phyloP scores from a whole-genome alignment of 805 yeast species.

The Kurtzmaniella cleridarum region DNA sequence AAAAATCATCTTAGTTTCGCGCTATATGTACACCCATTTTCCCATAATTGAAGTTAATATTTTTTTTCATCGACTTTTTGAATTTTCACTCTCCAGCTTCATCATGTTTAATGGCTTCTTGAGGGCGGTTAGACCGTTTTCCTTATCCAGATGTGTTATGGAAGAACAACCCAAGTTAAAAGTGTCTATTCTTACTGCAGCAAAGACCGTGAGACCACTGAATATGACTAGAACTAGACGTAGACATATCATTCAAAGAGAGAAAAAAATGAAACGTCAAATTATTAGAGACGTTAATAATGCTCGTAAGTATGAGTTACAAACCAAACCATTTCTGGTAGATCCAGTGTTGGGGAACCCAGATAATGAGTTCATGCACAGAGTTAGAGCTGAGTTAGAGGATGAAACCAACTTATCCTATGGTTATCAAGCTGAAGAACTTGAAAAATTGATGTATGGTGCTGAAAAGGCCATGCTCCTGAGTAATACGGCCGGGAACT shows the following conservation, averaged over 20 bases:
- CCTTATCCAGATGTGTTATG: slow-evolving; percentile 4
- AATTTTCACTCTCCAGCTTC: background rate
- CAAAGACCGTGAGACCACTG: slow-evolving; percentile 2
- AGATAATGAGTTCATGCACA: slow-evolving; percentile 58
- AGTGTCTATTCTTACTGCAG: slow-evolving; percentile 4
- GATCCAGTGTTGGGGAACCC: slow-evolving; percentile 85
- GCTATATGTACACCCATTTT: background rate
- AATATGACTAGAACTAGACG: slow-evolving; percentile 13
- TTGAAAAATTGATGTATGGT: slow-evolving; percentile 72
- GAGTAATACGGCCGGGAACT: slow-evolving; percentile 25
- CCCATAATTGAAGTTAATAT: slow-evolving; percentile 2
- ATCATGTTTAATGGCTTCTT: background rate
- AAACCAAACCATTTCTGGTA: slow-evolving; percentile 32
- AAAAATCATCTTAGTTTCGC: background rate
- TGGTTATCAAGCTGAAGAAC: slow-evolving; percentile 56
- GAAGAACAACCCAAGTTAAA: background rate
- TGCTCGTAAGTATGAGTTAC: slow-evolving; percentile 32
- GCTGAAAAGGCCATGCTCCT: slow-evolving; percentile 60
- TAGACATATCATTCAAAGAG: slow-evolving; percentile 32
- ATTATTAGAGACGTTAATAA: slow-evolving; percentile 36
- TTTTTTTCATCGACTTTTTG: slow-evolving; percentile 3
- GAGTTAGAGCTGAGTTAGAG: slow-evolving; percentile 59
- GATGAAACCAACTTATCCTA: slow-evolving; percentile 63
- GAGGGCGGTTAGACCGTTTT: background rate
- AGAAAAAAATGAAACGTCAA: slow-evolving; percentile 35